phyloP scores from a whole-genome alignment of 331 rosid species.

The Acacia concinna region DNA sequence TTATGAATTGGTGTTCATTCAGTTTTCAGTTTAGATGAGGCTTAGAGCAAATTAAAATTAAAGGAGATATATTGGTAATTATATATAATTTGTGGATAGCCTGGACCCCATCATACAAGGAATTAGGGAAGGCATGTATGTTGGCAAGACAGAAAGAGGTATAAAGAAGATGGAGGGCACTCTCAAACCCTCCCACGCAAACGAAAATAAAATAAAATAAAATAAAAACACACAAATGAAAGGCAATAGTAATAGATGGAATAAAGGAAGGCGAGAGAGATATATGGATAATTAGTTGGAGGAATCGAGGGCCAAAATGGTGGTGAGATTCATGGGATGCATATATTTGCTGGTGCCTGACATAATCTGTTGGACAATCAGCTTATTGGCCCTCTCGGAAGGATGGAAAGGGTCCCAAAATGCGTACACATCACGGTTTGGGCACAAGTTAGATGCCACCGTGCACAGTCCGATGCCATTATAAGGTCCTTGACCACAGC shows the following conservation, averaged over 20 bases:
- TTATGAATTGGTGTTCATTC: no score
- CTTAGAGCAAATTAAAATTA: no score
- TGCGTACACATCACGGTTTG: constrained; percentile 50
- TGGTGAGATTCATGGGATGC: constrained; percentile 80
- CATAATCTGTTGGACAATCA: constrained; percentile 39
- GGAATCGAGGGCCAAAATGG: constrained; percentile 64
- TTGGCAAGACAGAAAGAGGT: neutral
- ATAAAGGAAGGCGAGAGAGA: no score
- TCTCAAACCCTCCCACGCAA: neutral
- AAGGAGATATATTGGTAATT: neutral
- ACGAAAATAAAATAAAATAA: neutral
- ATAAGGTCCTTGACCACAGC: constrained; percentile 78
- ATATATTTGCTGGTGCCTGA: constrained; percentile 50
- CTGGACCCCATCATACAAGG: neutral
- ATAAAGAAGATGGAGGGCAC: neutral
- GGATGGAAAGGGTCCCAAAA: constrained; percentile 88
- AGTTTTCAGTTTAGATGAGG: no score
- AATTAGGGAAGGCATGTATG: neutral
- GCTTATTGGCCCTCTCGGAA: constrained; percentile 44
- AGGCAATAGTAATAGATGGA: no score
- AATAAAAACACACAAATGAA: neutral
- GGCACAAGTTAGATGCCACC: constrained; percentile 53
- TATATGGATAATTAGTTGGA: neutral
- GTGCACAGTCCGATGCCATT: constrained; percentile 74
- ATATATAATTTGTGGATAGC: neutral